These are phyloP conservation scores for Infundibulicybe gibba DNA, from an alignment of 768 basidiomycete species.

Conservation along the genomic window DNA sequence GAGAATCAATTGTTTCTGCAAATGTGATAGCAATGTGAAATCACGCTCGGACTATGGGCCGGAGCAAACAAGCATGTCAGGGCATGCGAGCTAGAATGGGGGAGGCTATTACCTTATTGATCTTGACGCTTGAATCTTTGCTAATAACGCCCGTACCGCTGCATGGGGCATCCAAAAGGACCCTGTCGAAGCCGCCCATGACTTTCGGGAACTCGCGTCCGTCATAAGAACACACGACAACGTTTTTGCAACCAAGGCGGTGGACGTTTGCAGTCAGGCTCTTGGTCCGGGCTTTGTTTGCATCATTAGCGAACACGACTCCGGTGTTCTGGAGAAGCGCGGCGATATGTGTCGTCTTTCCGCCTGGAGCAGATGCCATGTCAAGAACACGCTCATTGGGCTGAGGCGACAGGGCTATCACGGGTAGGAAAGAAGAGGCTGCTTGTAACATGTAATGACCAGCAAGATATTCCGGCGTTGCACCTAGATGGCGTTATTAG, in stretches of 20 bases:
- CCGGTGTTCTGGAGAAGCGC: slow-evolving; percentile 97
- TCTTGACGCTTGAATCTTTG: slow-evolving; percentile 96
- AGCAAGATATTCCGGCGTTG: slow-evolving; percentile 97
- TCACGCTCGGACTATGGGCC: slow-evolving; percentile 82
- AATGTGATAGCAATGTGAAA: slow-evolving; percentile 92
- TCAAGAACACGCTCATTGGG: slow-evolving; percentile 93
- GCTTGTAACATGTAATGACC: slow-evolving; percentile 99
- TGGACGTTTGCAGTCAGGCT: slow-evolving; percentile 96
- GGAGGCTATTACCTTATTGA: slow-evolving; percentile 79
- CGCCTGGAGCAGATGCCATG: slow-evolving; percentile 98
- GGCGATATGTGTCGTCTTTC: slow-evolving; percentile 97
- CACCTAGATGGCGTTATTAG: slow-evolving; percentile 42
- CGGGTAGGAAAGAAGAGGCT: slow-evolving; percentile 98
- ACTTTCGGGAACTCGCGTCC: slow-evolving; percentile 98
- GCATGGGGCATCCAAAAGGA: slow-evolving; percentile 94
- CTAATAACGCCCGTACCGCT: slow-evolving; percentile 98
- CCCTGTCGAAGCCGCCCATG: slow-evolving; percentile 98
- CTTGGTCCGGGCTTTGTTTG: slow-evolving; percentile 92
- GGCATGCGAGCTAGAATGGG: slow-evolving; percentile 4
- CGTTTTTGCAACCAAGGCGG: slow-evolving; percentile 96
- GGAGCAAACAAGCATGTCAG: neutral
- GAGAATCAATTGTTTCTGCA: slow-evolving; percentile 97
- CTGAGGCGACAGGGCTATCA: slow-evolving; percentile 91
- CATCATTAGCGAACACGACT: slow-evolving; percentile 96
- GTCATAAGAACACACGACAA: slow-evolving; percentile 95